Evolutionary conservation across 148 eudicot genomes (phyloP), one percentile per base, ranked within the genome.

Genomic region (Beta vulgaris): DNA sequence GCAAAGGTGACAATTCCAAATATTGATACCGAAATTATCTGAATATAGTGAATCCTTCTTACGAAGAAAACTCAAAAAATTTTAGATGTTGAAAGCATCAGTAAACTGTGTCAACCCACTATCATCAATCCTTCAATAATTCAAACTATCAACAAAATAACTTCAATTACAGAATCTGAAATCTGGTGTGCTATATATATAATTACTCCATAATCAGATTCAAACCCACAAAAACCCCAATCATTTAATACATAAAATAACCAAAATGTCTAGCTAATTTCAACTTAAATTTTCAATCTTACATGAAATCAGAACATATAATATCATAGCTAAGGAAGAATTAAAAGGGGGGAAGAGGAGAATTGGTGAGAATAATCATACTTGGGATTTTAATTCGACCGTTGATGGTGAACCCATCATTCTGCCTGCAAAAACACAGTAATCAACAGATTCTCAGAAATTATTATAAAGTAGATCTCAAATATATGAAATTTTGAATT

Each of bases 301-400:
- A 14, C 55, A 77, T 40, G 25, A 31, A 53, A 26, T 2, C 39
- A 72, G 7, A 71, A 29, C 62, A 71, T 4, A 36, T 23, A 59
- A 64, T 39, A n/a, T 71, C 54, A 71, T 35, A 76, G 14, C 34
- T 23, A 69, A 28, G n/a, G 7, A 4, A 49, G 55, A 43, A 54
- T 1, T 15, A 10, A 14, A 25, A 7, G 13, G 21, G 14, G 32
- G 23, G 9, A 59, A 15, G 16, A 0, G 1, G 26, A 48, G 40
- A 34, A 31, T 9, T 49, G 59, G 51, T 62, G 2, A 28, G 35
- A 61, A 66, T 7, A 31, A 43, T 64, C 76, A 7, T 78, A 82
- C 85, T 82, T 69, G 85, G 82, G 66, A 82, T 74, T 75, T 82
- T 82, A 0, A 82, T 79, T 59, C 82, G 85, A 82, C 85, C 85